Evolutionary conservation across 495 filamentous ascomycete species (phyloP).

Genomic region (Hypoxylon perforatum): DNA sequence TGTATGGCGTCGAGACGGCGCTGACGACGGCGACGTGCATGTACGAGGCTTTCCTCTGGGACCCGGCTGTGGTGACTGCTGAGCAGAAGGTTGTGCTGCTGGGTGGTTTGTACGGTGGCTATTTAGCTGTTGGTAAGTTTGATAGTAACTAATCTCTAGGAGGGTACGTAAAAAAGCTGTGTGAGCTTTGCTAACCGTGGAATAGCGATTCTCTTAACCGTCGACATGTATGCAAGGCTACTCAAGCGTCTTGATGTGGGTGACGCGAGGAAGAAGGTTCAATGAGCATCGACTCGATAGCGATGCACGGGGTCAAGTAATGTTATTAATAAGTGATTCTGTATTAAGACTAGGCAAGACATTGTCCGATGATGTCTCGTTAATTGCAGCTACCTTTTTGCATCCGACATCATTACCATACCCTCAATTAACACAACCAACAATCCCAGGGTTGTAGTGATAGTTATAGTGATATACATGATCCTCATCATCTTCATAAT

Average conservation of each 20-base stretch:
- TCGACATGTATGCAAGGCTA: constrained; percentile 56
- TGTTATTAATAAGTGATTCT: too few species aligned
- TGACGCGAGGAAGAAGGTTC: constrained; percentile 52
- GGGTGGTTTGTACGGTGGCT: constrained; percentile 73
- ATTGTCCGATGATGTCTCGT: neutral
- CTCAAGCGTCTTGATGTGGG: constrained; percentile 47
- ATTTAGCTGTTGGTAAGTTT: constrained; percentile 76
- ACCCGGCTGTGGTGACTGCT: constrained; percentile 55
- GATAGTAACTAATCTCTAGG: neutral
- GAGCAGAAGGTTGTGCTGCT: constrained; percentile 63
- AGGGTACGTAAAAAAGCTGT: too few species aligned
- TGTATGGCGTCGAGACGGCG: constrained; percentile 75
- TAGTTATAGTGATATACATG: constrained; percentile 3
- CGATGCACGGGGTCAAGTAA: too few species aligned
- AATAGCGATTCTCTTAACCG: constrained; percentile 52
- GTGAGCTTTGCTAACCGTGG: constrained; percentile 18
- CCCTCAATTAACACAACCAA: constrained; percentile 19
- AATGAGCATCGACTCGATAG: constrained; percentile 22
- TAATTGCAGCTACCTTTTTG: constrained; percentile 7
- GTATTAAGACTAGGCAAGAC: too few species aligned
- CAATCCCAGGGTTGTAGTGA: constrained; percentile 3
- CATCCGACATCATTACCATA: constrained; percentile 16
- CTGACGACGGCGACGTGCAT: constrained; percentile 79
- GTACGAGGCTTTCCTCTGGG: constrained; percentile 63
- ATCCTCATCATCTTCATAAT: constrained; percentile 16